Percentiles rank a stretch among this genome's conserved stretches.
Conservation (phyloP, 2,329 filamentous ascomycete genomes). For the Colletotrichum endophyticum region DNA sequence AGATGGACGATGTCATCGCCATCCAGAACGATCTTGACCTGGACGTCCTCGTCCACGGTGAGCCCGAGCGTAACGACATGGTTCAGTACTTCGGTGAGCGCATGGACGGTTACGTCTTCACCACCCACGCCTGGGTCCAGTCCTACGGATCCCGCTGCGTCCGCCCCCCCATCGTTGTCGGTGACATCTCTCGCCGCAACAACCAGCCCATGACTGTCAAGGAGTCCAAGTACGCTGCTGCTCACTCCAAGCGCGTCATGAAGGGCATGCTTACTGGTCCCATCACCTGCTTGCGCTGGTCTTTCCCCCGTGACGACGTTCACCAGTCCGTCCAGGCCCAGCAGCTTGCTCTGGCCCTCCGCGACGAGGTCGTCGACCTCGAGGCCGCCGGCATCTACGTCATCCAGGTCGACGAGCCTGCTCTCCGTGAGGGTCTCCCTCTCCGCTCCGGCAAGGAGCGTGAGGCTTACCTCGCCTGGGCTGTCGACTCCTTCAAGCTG, state of each 20-base stretch:
- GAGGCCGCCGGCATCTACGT: slow-evolving; percentile 96
- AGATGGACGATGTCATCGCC: slow-evolving; percentile 93
- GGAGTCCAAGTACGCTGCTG: slow-evolving; percentile 99
- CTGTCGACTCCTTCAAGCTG: slow-evolving; percentile 97
- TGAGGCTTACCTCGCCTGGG: slow-evolving; percentile 96
- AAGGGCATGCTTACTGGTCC: slow-evolving; percentile 99
- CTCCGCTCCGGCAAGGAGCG: slow-evolving; percentile 93
- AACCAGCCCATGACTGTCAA: slow-evolving; percentile 91
- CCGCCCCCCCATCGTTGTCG: slow-evolving; percentile 96
- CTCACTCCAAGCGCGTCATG: slow-evolving; percentile 98
- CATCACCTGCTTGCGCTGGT: slow-evolving; percentile 99
- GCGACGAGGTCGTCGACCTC: slow-evolving; percentile 97
- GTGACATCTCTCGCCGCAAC: slow-evolving; percentile 94
- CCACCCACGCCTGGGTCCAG: slow-evolving; percentile 98
- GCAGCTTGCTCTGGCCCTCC: slow-evolving; percentile 97
- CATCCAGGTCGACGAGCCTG: slow-evolving; percentile 99
- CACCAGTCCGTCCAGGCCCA: slow-evolving; percentile 99
- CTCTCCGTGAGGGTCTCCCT: slow-evolving; percentile 98
- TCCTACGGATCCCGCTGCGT: slow-evolving; percentile 98
- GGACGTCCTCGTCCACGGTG: slow-evolving; percentile 96
- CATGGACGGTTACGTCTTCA: slow-evolving; percentile 96
- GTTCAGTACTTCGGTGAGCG: slow-evolving; percentile 99
- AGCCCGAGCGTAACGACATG: slow-evolving; percentile 99
- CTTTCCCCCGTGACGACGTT: slow-evolving; percentile 99
- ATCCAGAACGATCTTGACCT: slow-evolving; percentile 98